Conservation (phyloP, 2,329 filamentous ascomycete genomes). For the Trichoderma polysporum region DNA sequence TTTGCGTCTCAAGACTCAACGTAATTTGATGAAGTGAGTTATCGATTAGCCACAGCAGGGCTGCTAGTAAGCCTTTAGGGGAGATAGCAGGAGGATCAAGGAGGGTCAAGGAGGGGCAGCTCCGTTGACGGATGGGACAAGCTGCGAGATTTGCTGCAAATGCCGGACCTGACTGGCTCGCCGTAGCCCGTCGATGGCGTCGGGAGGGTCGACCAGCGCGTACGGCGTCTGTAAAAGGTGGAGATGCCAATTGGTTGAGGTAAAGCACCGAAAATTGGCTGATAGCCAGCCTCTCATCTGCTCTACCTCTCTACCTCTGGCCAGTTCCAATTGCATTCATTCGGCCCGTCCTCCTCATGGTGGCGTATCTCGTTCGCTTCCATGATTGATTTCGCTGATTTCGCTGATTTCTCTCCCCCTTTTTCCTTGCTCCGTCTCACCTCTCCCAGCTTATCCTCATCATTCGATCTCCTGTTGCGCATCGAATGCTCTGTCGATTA, state of each 20-base stretch:
- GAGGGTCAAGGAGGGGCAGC: conserved; percentile 15
- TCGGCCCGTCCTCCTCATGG: not conserved
- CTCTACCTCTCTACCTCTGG: not conserved
- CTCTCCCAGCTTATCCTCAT: not conserved
- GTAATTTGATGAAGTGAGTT: conserved; percentile 1
- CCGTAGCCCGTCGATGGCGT: conserved; percentile 5
- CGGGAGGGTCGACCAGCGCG: not conserved
- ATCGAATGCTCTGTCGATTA: not conserved
- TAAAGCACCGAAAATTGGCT: not conserved
- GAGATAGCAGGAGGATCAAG: not conserved
- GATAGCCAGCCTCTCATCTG: not conserved
- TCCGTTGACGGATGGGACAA: conserved; percentile 20
- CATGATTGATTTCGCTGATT: not conserved
- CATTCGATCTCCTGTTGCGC: not conserved
- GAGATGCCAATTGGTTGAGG: conserved; percentile 1
- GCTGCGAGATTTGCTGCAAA: conserved; percentile 15
- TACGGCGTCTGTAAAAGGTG: not conserved
- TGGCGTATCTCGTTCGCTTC: not conserved
- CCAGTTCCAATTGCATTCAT: not conserved
- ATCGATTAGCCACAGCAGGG: conserved; percentile 21
- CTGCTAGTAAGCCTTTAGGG: not conserved
- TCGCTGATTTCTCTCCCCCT: too few relatives aligned
- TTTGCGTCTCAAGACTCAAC: conserved; percentile 5
- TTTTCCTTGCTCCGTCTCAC: not conserved
- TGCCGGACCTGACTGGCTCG: conserved; percentile 1